Evolutionary conservation across 106 monocot species (phyloP).

Genomic region (Allium sativum): DNA sequence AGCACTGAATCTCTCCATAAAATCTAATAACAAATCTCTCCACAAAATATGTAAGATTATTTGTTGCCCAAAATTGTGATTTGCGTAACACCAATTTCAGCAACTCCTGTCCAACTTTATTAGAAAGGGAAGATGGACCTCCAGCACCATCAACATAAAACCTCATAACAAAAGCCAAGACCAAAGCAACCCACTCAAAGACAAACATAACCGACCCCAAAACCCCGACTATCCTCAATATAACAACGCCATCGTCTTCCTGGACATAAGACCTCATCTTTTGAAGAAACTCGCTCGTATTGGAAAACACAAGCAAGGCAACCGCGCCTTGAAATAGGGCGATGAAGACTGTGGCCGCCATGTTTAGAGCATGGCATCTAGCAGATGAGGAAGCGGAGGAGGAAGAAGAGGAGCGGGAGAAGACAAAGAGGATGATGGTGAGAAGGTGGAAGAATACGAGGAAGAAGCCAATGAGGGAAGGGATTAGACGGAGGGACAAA

Average conservation of each 20-base stretch:
- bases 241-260: constrained; percentile 49
- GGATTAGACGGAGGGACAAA: constrained; percentile 62
- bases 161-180: constrained; percentile 39
- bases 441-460: constrained; percentile 42
- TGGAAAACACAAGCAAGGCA: constrained; percentile 42
- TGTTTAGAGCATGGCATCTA: constrained; percentile 46
- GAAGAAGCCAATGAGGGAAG: constrained; percentile 48
- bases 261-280: constrained; percentile 39
- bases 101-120: constrained; percentile 16
- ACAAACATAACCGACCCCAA: constrained; percentile 37
- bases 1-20: too few relatives aligned
- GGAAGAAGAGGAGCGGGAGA: constrained; percentile 32
- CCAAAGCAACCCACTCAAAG: constrained; percentile 49
- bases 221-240: constrained; percentile 52
- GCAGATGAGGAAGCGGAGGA: constrained; percentile 13
- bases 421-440: constrained; percentile 32
- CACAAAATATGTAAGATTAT: too few relatives aligned
- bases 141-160: constrained; percentile 36
- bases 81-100: too few relatives aligned
- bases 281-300: constrained; percentile 32
- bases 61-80: too few relatives aligned
- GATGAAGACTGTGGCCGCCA: constrained; percentile 52
- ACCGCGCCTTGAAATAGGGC: constrained; percentile 66
- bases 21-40: too few relatives aligned
- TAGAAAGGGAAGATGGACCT: background rate